phyloP scores from a whole-genome alignment of 192 early-diverging fungal species.

The Coemansia sp. region DNA sequence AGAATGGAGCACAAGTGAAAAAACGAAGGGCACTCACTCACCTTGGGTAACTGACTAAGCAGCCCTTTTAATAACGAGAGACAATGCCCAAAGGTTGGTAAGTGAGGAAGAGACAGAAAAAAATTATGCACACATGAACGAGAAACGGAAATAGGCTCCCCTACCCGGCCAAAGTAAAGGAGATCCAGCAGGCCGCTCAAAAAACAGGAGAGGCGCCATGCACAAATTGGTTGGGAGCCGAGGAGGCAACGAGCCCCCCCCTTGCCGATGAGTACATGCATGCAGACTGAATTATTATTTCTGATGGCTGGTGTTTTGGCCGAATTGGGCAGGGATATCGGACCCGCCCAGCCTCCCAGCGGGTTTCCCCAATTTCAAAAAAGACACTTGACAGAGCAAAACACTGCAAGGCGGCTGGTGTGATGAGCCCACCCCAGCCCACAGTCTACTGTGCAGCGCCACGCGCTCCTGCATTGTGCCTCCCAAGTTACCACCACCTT shows the following conservation, averaged over 20 bases:
- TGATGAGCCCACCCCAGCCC: neutral
- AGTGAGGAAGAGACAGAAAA: neutral
- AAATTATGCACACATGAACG: neutral
- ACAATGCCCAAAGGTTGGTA: neutral
- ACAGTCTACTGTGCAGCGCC: neutral
- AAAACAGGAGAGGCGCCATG: neutral
- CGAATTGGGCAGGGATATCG: neutral
- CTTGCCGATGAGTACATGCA: neutral
- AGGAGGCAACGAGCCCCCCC: neutral
- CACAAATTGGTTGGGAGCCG: neutral
- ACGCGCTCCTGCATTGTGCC: neutral
- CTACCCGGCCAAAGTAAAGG: neutral
- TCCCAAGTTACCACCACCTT: neutral
- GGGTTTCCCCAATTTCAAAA: neutral
- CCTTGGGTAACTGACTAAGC: neutral
- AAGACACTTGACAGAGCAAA: neutral
- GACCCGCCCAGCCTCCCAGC: neutral
- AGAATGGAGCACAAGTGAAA: neutral
- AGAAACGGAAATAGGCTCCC: slow-evolving; percentile 2
- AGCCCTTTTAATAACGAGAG: neutral
- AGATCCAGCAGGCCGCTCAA: neutral
- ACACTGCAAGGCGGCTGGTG: neutral
- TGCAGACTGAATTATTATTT: slow-evolving; percentile 2
- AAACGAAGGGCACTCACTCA: neutral
- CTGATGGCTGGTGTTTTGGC: neutral